Conservation (phyloP, 164 flowering plant species). For the Paratinospora sagittata region DNA sequence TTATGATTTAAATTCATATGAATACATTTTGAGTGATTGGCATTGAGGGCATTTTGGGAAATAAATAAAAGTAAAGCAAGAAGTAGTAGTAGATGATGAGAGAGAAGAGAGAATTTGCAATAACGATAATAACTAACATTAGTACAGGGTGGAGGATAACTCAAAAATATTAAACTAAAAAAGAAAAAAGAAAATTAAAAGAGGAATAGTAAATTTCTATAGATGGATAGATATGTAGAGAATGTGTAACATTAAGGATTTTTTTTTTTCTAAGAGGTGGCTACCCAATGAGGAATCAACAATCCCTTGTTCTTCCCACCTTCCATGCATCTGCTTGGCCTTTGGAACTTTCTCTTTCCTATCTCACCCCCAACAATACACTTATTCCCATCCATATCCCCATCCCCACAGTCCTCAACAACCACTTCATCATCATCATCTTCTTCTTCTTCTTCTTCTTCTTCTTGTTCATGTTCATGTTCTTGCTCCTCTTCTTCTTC, state of each 20-base stretch:
- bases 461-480: background rate
- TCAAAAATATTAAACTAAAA: background rate
- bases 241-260: too few relatives aligned
- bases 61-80: background rate
- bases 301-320: slow-evolving; percentile 34
- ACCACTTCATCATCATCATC: slow-evolving; percentile 14
- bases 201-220: slow-evolving; percentile 20
- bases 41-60: slow-evolving; percentile 11
- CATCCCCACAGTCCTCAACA: slow-evolving; percentile 17
- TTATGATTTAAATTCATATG: background rate
- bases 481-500: background rate
- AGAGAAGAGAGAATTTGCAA: slow-evolving; percentile 12
- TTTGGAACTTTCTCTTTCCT: slow-evolving; percentile 32
- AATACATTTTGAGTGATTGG: background rate
- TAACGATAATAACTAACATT: slow-evolving; percentile 39
- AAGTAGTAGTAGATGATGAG: background rate
- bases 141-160: slow-evolving; percentile 8
- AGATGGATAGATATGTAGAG: too few relatives aligned
- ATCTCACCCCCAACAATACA: slow-evolving; percentile 31
- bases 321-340: slow-evolving; percentile 56
- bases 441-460: slow-evolving; percentile 8
- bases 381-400: slow-evolving; percentile 26
- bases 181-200: slow-evolving; percentile 5
- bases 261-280: slow-evolving; percentile 31
- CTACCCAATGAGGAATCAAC: slow-evolving; percentile 34